phyloP scores from a whole-genome alignment of 2,329 filamentous ascomycete genomes.

The Nemania diffusa region DNA sequence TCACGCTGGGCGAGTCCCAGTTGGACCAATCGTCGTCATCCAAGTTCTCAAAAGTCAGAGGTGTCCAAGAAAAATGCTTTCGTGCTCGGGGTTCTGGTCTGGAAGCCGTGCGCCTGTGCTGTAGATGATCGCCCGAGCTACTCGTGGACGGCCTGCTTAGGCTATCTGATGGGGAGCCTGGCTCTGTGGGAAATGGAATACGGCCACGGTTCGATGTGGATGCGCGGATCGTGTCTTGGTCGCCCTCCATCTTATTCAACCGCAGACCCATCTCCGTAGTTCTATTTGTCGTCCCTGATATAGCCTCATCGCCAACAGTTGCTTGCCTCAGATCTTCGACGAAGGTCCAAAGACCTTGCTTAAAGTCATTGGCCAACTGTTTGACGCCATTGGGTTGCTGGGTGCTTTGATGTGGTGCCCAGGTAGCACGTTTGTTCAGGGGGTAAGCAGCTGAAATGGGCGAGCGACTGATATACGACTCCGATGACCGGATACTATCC shows the following conservation, averaged over 20 bases:
- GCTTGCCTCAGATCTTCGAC: conserved; percentile 95
- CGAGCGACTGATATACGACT: conserved; percentile 48
- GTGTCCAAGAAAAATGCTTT: conserved; percentile 71
- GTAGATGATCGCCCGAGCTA: conserved; percentile 44
- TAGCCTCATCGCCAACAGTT: conserved; percentile 92
- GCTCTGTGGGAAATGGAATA: conserved; percentile 56
- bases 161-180: conserved; percentile 47
- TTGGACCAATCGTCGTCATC: conserved; percentile 73
- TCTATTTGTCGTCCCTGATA: conserved; percentile 63
- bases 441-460: conserved; percentile 51
- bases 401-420: conserved; percentile 63
- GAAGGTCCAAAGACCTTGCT: conserved; percentile 91
- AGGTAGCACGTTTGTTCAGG: conserved; percentile 67
- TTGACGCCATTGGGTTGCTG: conserved; percentile 64
- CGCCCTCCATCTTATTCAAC: conserved; percentile 43
- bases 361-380: conserved; percentile 89
- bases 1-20: conserved; percentile 67
- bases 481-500: conserved; percentile 56
- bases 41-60: conserved; percentile 65
- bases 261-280: conserved; percentile 49
- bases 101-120: conserved; percentile 47
- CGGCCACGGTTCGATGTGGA: conserved; percentile 55
- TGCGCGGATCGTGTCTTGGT: conserved; percentile 62
- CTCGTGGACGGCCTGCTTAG: conserved; percentile 49
- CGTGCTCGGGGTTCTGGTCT: conserved; percentile 54